phyloP scores from a whole-genome alignment of 495 filamentous ascomycete species.

The Xanthoparmelia taractica region DNA sequence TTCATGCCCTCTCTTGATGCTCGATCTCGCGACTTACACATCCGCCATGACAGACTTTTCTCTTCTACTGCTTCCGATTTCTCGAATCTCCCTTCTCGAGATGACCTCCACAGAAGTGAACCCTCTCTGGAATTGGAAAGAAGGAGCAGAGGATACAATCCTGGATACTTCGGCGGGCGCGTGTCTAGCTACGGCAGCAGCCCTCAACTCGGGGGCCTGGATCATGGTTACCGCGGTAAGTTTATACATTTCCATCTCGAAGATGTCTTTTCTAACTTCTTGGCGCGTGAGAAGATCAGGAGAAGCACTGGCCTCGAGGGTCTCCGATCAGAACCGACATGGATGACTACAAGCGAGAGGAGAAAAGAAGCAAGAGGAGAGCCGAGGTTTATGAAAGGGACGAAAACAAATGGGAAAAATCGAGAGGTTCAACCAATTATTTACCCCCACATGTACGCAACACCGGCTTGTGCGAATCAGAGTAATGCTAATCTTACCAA shows the following conservation, averaged over 20 bases:
- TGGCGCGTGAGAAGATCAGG: neutral
- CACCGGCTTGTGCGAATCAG: neutral
- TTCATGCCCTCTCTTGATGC: neutral
- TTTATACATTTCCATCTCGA: neutral
- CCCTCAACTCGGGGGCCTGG: neutral
- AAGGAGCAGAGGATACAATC: conserved; percentile 2
- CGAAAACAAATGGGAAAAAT: neutral
- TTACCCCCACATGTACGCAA: neutral
- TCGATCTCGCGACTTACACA: neutral
- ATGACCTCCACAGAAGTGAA: neutral
- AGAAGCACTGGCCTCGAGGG: neutral
- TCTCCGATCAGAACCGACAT: neutral
- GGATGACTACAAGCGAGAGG: neutral
- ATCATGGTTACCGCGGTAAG: neutral
- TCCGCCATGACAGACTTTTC: neutral
- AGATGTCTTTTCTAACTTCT: neutral
- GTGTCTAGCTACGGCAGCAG: neutral
- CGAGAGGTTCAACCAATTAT: neutral
- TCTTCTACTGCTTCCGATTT: neutral
- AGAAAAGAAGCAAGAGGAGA: neutral
- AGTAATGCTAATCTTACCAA: neutral
- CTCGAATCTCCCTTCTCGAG: neutral
- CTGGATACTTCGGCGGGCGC: neutral
- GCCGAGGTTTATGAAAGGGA: neutral
- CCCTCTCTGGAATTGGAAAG: neutral